These are phyloP conservation scores for Neofusicoccum ribis DNA, from an alignment of 2,329 filamentous ascomycete species.

Conservation along the genomic window DNA sequence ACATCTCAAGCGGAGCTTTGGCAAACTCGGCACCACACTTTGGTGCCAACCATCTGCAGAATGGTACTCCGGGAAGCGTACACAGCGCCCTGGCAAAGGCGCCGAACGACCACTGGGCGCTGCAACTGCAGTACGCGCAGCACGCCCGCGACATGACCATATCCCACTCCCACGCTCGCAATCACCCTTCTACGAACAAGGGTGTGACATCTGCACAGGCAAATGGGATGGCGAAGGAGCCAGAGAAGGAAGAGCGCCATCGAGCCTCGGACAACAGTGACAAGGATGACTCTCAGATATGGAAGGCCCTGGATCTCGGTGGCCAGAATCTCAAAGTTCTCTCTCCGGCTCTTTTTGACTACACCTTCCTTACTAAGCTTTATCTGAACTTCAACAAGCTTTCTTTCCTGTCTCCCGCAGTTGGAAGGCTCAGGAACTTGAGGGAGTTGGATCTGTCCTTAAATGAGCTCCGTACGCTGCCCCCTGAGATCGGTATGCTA, in stretches of 20 bases:
- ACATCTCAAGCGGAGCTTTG: constrained; percentile 61
- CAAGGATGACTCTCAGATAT: constrained; percentile 65
- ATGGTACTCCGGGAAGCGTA: constrained; percentile 57
- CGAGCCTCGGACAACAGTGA: constrained; percentile 59
- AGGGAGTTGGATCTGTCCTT: constrained; percentile 83
- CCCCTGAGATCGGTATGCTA: constrained; percentile 94
- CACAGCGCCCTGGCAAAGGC: constrained; percentile 59
- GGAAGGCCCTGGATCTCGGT: constrained; percentile 91
- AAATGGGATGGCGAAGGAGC: constrained; percentile 51
- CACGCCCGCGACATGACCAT: constrained; percentile 69
- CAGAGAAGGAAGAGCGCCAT: constrained; percentile 61
- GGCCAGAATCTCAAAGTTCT: constrained; percentile 91
- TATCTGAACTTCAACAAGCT: constrained; percentile 95
- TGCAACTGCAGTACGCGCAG: constrained; percentile 79
- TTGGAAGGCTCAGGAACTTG: constrained; percentile 80
- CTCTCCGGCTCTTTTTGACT: constrained; percentile 75
- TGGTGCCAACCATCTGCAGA: constrained; percentile 59
- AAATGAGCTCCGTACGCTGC: constrained; percentile 80
- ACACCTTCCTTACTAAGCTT: constrained; percentile 85
- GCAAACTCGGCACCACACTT: constrained; percentile 66
- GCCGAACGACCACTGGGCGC: constrained; percentile 77
- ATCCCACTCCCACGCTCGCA: constrained; percentile 72
- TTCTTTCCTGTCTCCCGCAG: constrained; percentile 71
- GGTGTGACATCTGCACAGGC: constrained; percentile 59
- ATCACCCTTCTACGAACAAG: constrained; percentile 69